Evolutionary conservation across 257 asterid genomes (phyloP), one percentile per base, ranked within the genome.

Genomic region (Penstemon eatonii): DNA sequence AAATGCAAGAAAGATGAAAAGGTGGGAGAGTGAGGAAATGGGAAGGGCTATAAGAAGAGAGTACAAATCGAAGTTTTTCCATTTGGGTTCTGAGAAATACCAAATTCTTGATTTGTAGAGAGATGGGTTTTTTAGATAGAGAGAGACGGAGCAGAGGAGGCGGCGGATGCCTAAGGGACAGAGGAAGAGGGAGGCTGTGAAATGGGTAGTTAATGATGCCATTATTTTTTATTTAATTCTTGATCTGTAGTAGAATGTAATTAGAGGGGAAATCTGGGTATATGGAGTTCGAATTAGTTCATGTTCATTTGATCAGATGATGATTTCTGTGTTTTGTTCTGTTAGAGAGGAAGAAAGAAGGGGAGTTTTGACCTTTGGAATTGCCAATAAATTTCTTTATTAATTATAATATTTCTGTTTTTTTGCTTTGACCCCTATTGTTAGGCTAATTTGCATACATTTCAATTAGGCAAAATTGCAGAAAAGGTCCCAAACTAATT

Each of bases 141-240:
- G 83, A 65, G 89, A 84, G 56, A 60, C 62, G 18, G 95, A 89
- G 69, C 79, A 78, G 19, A 81, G 36, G 7, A 87, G 82, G 65
- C 97, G 91, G 78, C 87, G 95, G 66, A 80, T 58, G 54, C 95
- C 95, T 1, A 89, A 38, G 8, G 96, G 86, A 19, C 79, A 74
- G 53, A 91, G 88, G 77, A 91, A 69, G 65, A 91, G 75, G 69
- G 88, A 87, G 50, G 96, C 88, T 6, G 90, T 62, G 65, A 91
- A 80, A 84, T 87, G 92, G 73, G 94, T 72, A 3, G 97, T 90
- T 66, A 91, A 75, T n/a, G 95, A 75, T 50, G 90, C 88, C 95
- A 85, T 87, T 68, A 62, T 25, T 62, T 44, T 50, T 19, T 39
- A 6, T 11, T 3, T 13, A 7, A 15, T 5, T 37, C 41, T 44